Evolutionary conservation across 768 basidiomycete genomes (phyloP), one percentile per base, ranked within the genome.

Genomic region (Collybia mongolica): DNA sequence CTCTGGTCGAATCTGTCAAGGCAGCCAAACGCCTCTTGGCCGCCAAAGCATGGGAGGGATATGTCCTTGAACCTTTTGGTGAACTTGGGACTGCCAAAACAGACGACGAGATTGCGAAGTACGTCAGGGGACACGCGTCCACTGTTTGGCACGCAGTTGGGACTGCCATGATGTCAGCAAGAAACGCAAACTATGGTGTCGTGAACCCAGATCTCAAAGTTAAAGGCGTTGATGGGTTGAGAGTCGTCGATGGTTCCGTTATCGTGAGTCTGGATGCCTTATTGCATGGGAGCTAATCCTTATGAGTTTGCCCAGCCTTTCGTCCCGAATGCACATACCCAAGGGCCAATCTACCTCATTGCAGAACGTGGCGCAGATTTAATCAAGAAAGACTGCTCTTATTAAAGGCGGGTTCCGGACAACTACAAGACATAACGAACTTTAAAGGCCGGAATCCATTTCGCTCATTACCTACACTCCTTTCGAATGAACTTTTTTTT

Each of bases 221-320:
- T 6, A 67, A 69, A 47, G 68, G 67, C 6, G 56, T 60, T 2
- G n/a, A 29, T 6, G 67, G 63, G 23, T 44, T 71, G 41, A 52
- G 69, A 8, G 55, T 71, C 28, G 63, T 71, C 14, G 68, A 70
- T 54, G 65, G 63, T 3, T 65, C 64, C 5, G 60, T 68, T 18
- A 36, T 63, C 15, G 62, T 61, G 40, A 36, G 60, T 48, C 18
- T 23, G 17, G 8, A 14, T 24, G 19, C 28, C 8, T n/a, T n/a
- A 9, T n/a, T n/a, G 11, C 32, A n/a, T 22, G 5, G 39, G 18
- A 6, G 12, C 14, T n/a, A n/a, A n/a, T n/a, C n/a, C n/a, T 26
- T n/a, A 24, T 17, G 15, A 39, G 44, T 36, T 11, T 40, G 11
- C 19, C 3, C 48, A 59, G 52, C 57, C 55, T 11, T 50, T 49